Conservation (phyloP, 805 yeast species). For the Metschnikowia lochheadii region DNA sequence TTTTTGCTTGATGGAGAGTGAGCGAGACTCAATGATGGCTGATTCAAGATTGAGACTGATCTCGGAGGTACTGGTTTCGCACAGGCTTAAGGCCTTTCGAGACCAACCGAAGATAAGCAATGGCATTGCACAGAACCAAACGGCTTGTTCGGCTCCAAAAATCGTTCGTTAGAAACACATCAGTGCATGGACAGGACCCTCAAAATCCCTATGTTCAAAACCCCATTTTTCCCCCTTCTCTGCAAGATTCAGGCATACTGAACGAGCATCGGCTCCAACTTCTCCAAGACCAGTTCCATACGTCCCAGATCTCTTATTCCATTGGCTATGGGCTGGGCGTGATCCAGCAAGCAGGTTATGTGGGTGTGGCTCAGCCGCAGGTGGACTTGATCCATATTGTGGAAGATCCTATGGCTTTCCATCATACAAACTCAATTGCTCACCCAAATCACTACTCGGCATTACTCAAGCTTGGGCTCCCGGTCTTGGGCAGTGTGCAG, state of each 20-base stretch:
- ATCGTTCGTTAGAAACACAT: background rate
- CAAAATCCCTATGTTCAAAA: too few species aligned
- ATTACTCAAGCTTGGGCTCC: conserved; percentile 40
- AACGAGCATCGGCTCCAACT: conserved; percentile 7
- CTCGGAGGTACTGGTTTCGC: conserved; percentile 3
- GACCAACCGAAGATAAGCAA: background rate
- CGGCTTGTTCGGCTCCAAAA: background rate
- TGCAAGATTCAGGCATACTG: conserved; percentile 1
- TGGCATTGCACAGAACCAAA: background rate
- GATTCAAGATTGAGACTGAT: background rate
- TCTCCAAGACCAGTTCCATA: conserved; percentile 8
- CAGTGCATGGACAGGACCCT: background rate
- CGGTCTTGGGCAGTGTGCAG: conserved; percentile 49
- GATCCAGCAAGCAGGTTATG: conserved; percentile 58
- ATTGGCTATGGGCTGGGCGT: conserved; percentile 97
- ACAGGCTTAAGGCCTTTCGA: background rate
- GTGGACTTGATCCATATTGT: conserved; percentile 85
- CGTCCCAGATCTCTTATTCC: conserved; percentile 69
- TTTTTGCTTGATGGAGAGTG: too few species aligned
- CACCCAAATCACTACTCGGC: conserved; percentile 76
- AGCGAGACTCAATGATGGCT: background rate
- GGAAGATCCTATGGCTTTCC: conserved; percentile 71
- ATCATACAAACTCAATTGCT: conserved; percentile 61
- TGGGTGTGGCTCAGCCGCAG: conserved; percentile 50
- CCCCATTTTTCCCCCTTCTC: background rate